Conservation (phyloP, 768 basidiomycete genomes). For the Lentinula edodes region DNA sequence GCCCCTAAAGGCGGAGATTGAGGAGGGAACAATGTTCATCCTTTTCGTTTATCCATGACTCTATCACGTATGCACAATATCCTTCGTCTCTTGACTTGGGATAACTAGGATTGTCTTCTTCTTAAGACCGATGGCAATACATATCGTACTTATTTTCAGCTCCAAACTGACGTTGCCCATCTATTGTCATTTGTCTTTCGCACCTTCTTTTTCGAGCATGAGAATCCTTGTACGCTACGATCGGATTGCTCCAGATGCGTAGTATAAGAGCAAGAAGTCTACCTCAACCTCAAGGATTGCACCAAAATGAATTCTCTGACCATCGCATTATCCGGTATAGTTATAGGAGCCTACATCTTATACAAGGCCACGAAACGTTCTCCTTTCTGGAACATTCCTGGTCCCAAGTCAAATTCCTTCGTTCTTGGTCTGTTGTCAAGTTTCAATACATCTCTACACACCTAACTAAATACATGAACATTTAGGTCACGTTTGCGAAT, state of each 20-base stretch:
- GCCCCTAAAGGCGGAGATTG: slow-evolving; percentile 19
- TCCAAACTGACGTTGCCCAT: too few species aligned
- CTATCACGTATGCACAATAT: not conserved
- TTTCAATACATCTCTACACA: not conserved
- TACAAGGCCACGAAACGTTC: not conserved
- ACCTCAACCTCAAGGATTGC: not conserved
- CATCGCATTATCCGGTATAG: not conserved
- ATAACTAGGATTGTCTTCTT: not conserved
- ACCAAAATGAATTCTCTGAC: not conserved
- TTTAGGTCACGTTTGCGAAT: slow-evolving; percentile 6
- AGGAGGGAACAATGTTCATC: not conserved
- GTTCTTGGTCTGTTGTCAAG: not conserved
- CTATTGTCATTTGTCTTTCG: too few species aligned
- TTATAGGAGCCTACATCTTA: not conserved
- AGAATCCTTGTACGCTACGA: too few species aligned
- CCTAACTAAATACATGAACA: not conserved
- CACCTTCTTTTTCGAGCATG: too few species aligned
- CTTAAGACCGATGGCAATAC: not conserved
- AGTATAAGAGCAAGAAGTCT: too few species aligned
- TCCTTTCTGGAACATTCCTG: slow-evolving; percentile 4
- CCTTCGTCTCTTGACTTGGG: not conserved
- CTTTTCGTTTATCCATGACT: not conserved
- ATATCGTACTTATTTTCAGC: too few species aligned
- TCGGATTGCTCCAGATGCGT: too few species aligned
- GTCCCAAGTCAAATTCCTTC: not conserved